Evolutionary conservation across 2,329 filamentous ascomycete genomes (phyloP), one percentile per base, ranked within the genome.

Genomic region (Herpotrichia juniperi): DNA sequence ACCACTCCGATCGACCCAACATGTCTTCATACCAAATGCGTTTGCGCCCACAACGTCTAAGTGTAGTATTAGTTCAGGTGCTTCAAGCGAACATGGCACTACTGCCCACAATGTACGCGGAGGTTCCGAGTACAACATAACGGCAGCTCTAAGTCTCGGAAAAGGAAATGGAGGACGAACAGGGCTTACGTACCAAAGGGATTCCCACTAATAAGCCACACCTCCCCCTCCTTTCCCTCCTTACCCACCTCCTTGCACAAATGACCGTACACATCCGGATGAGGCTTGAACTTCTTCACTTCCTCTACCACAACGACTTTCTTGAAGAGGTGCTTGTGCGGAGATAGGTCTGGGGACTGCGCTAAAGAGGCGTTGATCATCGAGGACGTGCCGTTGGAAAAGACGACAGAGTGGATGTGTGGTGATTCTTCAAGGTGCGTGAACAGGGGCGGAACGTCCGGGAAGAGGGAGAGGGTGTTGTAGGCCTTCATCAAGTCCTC

Each of bases 161-260:
- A n/a, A n/a, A n/a, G n/a, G n/a, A n/a, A n/a, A n/a, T n/a, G n/a
- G n/a, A n/a, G n/a, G n/a, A n/a, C n/a, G n/a, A n/a, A n/a, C n/a
- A n/a, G n/a, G n/a, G n/a, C n/a, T n/a, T n/a, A n/a, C n/a, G n/a
- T n/a, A n/a, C n/a, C 89, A 66, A 92, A 92, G 2, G 89, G 85
- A 66, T 92, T 92, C 1, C 84, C 83, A 58, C 82, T 88, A 5
- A 93, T 80, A 7, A 92, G 71, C 87, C 88, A 91, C 12, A 91
- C 78, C 22, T 81, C 75, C 1, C 67, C 10, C 68, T 54, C 48
- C 30, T 80, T 53, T 31, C 39, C 56, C 53, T 73, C 59, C 60
- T 80, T 81, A 2, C 80, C 81, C 2, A 80, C 76, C 30, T 76
- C 75, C 56, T 78, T 58, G 1, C 82, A 78, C 21, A 90, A 74